Evolutionary conservation across 805 yeast genomes (phyloP), one percentile per base, ranked within the genome.

Genomic region (Kregervanrija delftensis): DNA sequence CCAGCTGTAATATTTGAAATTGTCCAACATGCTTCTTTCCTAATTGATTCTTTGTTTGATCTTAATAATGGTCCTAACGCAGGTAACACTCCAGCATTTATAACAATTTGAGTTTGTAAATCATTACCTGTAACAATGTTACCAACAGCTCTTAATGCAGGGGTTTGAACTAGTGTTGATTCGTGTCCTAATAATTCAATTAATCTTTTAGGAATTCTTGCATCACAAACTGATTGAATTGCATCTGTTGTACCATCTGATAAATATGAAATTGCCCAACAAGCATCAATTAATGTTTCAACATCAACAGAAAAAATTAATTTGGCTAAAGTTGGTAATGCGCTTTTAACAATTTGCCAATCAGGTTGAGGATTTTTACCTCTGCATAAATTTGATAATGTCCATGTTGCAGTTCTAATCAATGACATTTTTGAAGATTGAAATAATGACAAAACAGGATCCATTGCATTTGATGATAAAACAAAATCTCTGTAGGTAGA

Each of bases 11-110:
- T 90, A 69, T 93, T 93, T 47, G 97, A 90, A 51, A 93, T 83
- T 34, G 99, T 91, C 99, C 99, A 93, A 72, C 99, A 89, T 5
- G 98, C 96, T 72, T 93, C 99, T 66, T 93, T 93, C 62, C 93
- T 82, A 55, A 93, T 84, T 13, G 93, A 79, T 65, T 93, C 99
- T 72, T 90, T 89, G 48, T 87, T 79, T 31, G 95, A 85, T 51
- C 78, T 72, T 57, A 93, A 74, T 53, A 93, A 74, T 39, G 86
- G 86, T 42, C 83, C 81, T 50, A 93, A 73, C 15, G 96, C 96
- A 33, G 85, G 81, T 58, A 93, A 73, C 11, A 91, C 96, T 50
- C 97, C 96, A 33, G 89, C 80, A 65, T 93, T 91, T 58, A 93
- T 86, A 40, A 91, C 91, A 46, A 87, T 81, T 68, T 93, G 99